phyloP scores from a whole-genome alignment of 345 rosid species.

The Salix arbutifolia region DNA sequence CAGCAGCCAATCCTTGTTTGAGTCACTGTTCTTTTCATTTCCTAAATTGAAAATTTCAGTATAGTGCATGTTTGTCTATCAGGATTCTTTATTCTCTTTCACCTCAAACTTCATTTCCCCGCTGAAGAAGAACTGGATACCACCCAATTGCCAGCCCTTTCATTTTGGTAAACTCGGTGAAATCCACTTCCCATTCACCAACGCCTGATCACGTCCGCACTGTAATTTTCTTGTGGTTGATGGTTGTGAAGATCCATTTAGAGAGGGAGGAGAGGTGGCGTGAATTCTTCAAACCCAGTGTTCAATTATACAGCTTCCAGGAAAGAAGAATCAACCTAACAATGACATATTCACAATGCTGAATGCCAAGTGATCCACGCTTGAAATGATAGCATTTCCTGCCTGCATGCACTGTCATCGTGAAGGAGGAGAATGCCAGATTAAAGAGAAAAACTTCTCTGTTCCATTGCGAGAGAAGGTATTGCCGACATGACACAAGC shows the following conservation, averaged over 20 bases:
- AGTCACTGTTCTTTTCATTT: neutral
- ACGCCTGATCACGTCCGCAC: neutral
- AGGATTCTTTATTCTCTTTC: conserved; percentile 4
- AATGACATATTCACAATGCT: neutral
- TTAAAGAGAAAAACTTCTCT: neutral
- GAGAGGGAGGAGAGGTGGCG: conserved; percentile 26
- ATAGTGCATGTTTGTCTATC: neutral
- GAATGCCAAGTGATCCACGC: conserved; percentile 17
- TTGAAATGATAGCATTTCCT: neutral
- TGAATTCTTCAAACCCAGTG: conserved; percentile 24
- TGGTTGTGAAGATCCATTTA: conserved; percentile 35
- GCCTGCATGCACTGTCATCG: neutral
- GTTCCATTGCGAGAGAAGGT: too few species aligned
- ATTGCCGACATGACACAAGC: too few species aligned
- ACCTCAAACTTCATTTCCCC: neutral
- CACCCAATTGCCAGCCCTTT: conserved; percentile 12
- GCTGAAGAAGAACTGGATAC: neutral
- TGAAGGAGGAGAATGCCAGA: conserved; percentile 9
- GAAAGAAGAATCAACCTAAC: conserved; percentile 1
- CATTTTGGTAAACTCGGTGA: conserved; percentile 28
- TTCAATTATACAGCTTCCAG: conserved; percentile 22
- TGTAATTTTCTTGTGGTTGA: conserved; percentile 37
- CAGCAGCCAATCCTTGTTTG: neutral
- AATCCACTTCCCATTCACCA: conserved; percentile 33
- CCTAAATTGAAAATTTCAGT: neutral